Percentiles rank a stretch among this genome's conserved stretches.
These are phyloP conservation scores for Escovopsis sp. DNA, from an alignment of 2,329 filamentous ascomycete species.

Conservation along the genomic window DNA sequence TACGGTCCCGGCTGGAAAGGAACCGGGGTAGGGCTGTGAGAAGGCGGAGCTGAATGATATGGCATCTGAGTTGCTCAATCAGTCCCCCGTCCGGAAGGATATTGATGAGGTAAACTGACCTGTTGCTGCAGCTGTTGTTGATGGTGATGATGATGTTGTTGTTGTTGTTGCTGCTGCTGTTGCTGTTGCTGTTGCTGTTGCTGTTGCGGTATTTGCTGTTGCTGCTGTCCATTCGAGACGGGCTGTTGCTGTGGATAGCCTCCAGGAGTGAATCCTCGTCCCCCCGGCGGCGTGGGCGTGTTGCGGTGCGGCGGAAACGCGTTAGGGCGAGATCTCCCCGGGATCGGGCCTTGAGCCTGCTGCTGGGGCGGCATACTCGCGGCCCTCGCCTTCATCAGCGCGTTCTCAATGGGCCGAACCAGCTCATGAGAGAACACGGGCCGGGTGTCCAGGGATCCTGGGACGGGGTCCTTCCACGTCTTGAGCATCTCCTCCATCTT, in stretches of 20 bases:
- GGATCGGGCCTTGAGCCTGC: conserved; percentile 25
- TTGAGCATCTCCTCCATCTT: conserved; percentile 96
- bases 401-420: conserved; percentile 84
- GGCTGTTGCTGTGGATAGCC: conserved; percentile 12
- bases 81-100: not conserved
- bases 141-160: no score
- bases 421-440: conserved; percentile 83
- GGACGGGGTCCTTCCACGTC: conserved; percentile 95
- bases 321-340: conserved; percentile 32
- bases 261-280: conserved; percentile 14
- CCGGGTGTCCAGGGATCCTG: conserved; percentile 80
- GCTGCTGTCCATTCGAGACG: not conserved
- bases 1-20: conserved; percentile 29
- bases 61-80: conserved; percentile 1
- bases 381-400: conserved; percentile 66
- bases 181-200: conserved; percentile 1
- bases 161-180: conserved; percentile 11
- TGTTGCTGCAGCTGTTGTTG: conserved; percentile 8
- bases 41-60: conserved; percentile 24
- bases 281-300: conserved; percentile 58
- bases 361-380: conserved; percentile 42
- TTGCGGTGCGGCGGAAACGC: conserved; percentile 50
- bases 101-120: conserved; percentile 8
- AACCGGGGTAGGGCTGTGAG: conserved; percentile 18
- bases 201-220: not conserved